Evolutionary conservation across 768 basidiomycete genomes (phyloP), one percentile per base, ranked within the genome.

Genomic region (Boletus speciosus): DNA sequence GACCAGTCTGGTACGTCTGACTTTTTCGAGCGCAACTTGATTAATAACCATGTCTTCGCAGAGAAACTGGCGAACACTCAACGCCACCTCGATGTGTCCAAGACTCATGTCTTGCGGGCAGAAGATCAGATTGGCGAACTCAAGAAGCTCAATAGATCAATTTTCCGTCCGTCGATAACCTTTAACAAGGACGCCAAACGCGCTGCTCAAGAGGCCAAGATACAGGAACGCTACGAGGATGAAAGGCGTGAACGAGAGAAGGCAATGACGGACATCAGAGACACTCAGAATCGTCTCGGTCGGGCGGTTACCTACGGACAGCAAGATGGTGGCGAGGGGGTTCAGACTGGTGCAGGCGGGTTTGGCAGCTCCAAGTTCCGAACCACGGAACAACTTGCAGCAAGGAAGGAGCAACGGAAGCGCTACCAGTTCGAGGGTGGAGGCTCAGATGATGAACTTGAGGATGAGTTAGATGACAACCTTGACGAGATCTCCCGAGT

Each of bases 171-270:
- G 9, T 93, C 84, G 52, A 85, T 97, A 61, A 86, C 87, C 0
- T 96, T 89, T 72, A 96, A 98, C 77, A 99, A 97, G 71, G 87
- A 93, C 36, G 80, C 78, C 16, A 98, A 98, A 72, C 90, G 93
- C 46, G 82, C 83, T 5, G 91, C 89, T 14, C 85, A 93, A 62
- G 93, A 97, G 65, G 81, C 83, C 31, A 90, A 93, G 66, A 76
- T 97, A 23, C 82, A 85, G 70, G 74, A 83, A 46, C 92, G 93
- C 14, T 95, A 95, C 64, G 87, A 93, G 9, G 89, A 93, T 25
- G 94, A 98, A 64, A 83, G 87, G 25, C 69, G 76, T 7, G 90
- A 93, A 61, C 83, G 93, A 46, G 92, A 95, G 75, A 86, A 86
- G 63, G 85, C 86, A 6, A 86, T 94, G 81, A 72, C 79, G 73